Conservation (phyloP, 495 filamentous ascomycete genomes). For the Xylaria scruposa region DNA sequence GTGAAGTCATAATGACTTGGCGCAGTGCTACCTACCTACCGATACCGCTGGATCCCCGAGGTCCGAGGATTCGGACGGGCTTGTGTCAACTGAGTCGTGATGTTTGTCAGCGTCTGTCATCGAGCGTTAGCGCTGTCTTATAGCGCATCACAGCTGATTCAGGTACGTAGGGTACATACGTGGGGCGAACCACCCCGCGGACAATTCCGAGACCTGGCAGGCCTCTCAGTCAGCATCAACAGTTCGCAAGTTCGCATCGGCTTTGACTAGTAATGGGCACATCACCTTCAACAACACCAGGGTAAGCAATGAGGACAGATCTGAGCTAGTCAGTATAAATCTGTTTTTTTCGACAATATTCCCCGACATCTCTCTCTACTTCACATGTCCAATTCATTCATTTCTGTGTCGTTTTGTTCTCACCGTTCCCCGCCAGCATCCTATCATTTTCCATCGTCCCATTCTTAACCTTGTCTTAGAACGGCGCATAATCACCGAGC, state of each 20-base stretch:
- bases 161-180: not conserved
- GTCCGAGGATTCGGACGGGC: slow-evolving; percentile 19
- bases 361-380: not conserved
- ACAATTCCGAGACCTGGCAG: slow-evolving; percentile 8
- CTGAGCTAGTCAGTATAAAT: not conserved
- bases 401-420: not conserved
- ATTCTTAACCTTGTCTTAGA: not conserved
- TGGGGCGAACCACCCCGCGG: slow-evolving; percentile 15
- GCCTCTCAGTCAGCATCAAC: slow-evolving; percentile 9
- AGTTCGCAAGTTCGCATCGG: not conserved
- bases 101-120: slow-evolving; percentile 43
- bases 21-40: slow-evolving; percentile 2
- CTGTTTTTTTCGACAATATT: not conserved
- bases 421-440: not conserved
- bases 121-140: slow-evolving; percentile 4
- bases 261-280: not conserved
- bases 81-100: slow-evolving; percentile 1
- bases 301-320: not conserved
- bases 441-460: not conserved
- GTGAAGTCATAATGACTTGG: too few species aligned
- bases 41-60: slow-evolving; percentile 22
- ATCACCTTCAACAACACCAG: not conserved
- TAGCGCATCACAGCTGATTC: not conserved
- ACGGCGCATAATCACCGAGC: not conserved
- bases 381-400: not conserved